Evolutionary conservation across 2,329 filamentous ascomycete genomes (phyloP), one percentile per base, ranked within the genome.

Genomic region (Stylonectria norvegica): DNA sequence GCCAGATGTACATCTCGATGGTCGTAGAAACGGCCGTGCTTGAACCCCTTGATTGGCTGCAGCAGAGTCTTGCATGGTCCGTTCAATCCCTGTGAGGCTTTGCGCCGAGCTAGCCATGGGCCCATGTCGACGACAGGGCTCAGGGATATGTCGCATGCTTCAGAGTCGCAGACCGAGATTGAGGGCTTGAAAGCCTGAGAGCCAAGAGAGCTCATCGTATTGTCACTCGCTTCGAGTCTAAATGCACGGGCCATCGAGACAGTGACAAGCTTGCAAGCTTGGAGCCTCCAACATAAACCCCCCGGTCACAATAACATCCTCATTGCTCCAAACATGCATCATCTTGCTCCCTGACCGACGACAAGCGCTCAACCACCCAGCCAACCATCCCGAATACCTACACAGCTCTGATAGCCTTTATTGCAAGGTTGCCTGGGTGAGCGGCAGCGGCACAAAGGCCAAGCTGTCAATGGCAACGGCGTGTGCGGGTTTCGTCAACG

Each of bases 101-200:
- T 36, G 40, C 39, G 35, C 42, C 34, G 42, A 41, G 42, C 48
- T 48, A 46, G 44, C 36, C 33, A 38, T 37, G 45, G 25, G 39
- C 30, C 46, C 42, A 35, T 37, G 44, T n/a, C 41, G 34, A 34
- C 36, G 42, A 42, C 36, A 49, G 42, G 40, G 40, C 34, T 18
- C 33, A 48, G 40, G 40, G 42, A 18, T 28, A 42, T 33, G 33
- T 22, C 35, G 32, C 37, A 36, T 10, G n/a, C 36, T 25, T 27
- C 41, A 43, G 40, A 32, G 37, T 45, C 40, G 35, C 34, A 48
- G 48, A 45, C 48, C 43, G 50, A 53, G 50, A 54, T 53, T 52
- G 45, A 50, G 47, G 28, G 39, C 27, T 36, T 19, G 39, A 23
- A 23, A 29, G 43, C 47, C 36, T 20, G 30, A 28, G 32, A 41